Evolutionary conservation across 2,329 filamentous ascomycete genomes (phyloP).

Genomic region (Pyrenochaeta sp.): DNA sequence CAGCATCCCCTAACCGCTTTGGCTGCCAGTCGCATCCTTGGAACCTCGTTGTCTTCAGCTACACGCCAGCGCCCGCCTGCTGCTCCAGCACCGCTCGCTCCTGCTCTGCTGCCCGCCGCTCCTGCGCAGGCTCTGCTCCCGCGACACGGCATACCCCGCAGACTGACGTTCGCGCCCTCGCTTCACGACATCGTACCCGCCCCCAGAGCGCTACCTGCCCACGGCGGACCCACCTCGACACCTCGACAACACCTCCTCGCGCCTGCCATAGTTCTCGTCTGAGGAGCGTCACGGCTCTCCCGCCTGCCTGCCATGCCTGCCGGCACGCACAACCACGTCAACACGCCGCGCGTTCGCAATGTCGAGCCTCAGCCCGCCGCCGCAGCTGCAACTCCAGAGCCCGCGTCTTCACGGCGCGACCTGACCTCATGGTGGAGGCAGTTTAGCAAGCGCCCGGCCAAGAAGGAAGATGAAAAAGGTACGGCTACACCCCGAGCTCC

Average conservation of each 20-base stretch:
- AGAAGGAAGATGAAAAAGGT: slow-evolving; percentile 71
- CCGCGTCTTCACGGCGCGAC: slow-evolving; percentile 84
- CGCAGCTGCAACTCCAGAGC: slow-evolving; percentile 61
- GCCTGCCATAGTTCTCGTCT: slow-evolving; percentile 21
- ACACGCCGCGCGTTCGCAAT: slow-evolving; percentile 53
- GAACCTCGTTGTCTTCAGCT: slow-evolving; percentile 23
- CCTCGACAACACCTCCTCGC: slow-evolving; percentile 27
- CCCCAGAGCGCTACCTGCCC: slow-evolving; percentile 34
- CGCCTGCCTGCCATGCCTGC: slow-evolving; percentile 47
- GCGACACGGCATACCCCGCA: slow-evolving; percentile 13
- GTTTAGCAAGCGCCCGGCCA: slow-evolving; percentile 73
- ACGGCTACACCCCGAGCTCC: slow-evolving; percentile 26
- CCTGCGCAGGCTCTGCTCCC: slow-evolving; percentile 3
- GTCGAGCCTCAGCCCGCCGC: slow-evolving; percentile 52
- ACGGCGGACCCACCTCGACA: slow-evolving; percentile 29
- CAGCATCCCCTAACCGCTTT: slow-evolving; percentile 24
- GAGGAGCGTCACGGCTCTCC: slow-evolving; percentile 38
- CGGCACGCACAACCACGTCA: slow-evolving; percentile 44
- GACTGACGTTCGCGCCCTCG: slow-evolving; percentile 15
- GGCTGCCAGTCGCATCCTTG: slow-evolving; percentile 23
- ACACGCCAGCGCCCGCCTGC: slow-evolving; percentile 16
- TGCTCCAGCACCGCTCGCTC: slow-evolving; percentile 14
- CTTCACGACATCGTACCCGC: slow-evolving; percentile 22
- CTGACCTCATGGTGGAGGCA: slow-evolving; percentile 97
- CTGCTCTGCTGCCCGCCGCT: slow-evolving; percentile 1